Percentiles rank a stretch among this genome's conserved stretches.
Evolutionary conservation across 2,329 filamentous ascomycete genomes (phyloP).

Genomic region (Botrytis cinerea): DNA sequence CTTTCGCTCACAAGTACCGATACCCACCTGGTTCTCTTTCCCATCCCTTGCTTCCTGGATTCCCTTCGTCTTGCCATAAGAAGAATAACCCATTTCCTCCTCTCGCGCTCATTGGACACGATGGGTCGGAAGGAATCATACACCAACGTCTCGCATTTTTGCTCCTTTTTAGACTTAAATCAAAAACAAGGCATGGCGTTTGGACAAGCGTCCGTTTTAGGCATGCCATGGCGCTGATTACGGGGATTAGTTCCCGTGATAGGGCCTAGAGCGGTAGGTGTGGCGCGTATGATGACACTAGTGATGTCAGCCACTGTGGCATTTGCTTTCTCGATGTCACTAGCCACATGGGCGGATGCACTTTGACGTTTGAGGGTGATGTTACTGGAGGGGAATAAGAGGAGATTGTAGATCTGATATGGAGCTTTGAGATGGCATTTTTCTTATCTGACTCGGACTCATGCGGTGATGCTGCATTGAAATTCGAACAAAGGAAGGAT

Average conservation of each 20-base stretch:
- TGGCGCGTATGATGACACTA: background rate
- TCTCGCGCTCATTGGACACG: background rate
- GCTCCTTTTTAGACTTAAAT: background rate
- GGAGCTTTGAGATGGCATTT: background rate
- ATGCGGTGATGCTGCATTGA: background rate
- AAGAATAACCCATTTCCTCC: background rate
- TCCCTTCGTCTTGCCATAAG: background rate
- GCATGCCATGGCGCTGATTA: background rate
- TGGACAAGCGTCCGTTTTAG: slow-evolving; percentile 9
- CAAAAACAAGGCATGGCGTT: slow-evolving; percentile 12
- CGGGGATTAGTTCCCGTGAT: slow-evolving; percentile 4
- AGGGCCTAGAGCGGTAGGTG: background rate
- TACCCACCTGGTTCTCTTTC: background rate
- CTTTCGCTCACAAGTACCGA: background rate
- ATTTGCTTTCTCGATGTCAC: background rate
- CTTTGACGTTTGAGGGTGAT: background rate
- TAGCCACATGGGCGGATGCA: slow-evolving; percentile 3
- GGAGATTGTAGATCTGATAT: background rate
- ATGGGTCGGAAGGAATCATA: background rate
- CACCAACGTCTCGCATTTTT: background rate
- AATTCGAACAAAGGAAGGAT: background rate
- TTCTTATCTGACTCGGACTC: background rate
- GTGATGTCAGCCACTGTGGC: slow-evolving; percentile 15
- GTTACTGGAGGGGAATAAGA: background rate
- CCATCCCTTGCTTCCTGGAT: background rate